These are phyloP conservation scores for Kwoniella dendrophila DNA, from an alignment of 768 basidiomycete genomes.

Conservation along the genomic window DNA sequence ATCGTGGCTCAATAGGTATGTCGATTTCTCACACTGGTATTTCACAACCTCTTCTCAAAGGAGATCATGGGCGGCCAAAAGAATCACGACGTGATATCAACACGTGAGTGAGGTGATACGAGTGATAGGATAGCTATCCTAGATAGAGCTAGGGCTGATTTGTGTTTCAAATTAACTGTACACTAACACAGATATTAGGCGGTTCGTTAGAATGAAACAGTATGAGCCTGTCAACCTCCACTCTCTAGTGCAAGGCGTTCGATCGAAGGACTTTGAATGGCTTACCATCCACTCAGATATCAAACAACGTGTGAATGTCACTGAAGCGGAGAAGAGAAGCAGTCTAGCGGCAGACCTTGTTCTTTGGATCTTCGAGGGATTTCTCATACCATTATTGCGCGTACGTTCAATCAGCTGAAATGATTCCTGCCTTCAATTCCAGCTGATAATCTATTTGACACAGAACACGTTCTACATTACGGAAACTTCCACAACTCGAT, in stretches of 20 bases:
- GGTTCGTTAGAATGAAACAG: conserved; percentile 74
- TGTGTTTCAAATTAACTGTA: not conserved
- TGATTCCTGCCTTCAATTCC: not conserved
- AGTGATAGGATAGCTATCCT: not conserved
- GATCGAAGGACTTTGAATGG: conserved; percentile 78
- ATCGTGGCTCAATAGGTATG: conserved; percentile 20
- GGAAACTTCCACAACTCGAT: conserved; percentile 80
- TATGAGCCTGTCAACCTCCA: conserved; percentile 81
- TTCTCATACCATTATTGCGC: conserved; percentile 75
- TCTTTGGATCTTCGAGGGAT: conserved; percentile 92
- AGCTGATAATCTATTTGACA: not conserved
- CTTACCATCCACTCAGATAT: conserved; percentile 54
- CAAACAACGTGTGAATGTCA: conserved; percentile 59
- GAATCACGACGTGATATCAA: conserved; percentile 15
- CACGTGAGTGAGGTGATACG: conserved; percentile 13
- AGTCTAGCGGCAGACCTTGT: conserved; percentile 83
- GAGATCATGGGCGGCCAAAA: conserved; percentile 28
- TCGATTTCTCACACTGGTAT: conserved; percentile 20
- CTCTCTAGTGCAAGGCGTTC: conserved; percentile 72
- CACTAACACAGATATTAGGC: conserved; percentile 75
- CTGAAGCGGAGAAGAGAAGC: conserved; percentile 74
- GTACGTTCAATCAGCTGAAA: conserved; percentile 58
- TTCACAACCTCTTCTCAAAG: conserved; percentile 43
- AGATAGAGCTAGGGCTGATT: conserved; percentile 9
- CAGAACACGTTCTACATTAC: conserved; percentile 94